Evolutionary conservation across 805 yeast species (phyloP).

Genomic region (Candida nitratophila): DNA sequence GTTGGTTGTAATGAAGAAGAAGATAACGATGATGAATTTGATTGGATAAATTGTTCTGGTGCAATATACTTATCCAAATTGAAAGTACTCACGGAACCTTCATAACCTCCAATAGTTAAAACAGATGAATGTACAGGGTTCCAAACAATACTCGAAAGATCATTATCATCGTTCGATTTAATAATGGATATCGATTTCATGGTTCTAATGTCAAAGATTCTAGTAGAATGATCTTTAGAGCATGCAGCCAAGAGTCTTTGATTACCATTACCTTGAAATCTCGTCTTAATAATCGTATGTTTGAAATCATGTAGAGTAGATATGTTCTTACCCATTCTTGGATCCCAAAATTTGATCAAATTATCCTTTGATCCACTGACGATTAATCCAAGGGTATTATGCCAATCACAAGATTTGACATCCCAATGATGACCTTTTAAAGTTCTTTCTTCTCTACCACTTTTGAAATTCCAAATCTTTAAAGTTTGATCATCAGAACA

Average conservation of each 20-base stretch:
- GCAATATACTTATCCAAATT: conserved; percentile 47
- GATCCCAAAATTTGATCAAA: conserved; percentile 92
- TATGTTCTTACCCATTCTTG: conserved; percentile 67
- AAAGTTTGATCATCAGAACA: conserved; percentile 88
- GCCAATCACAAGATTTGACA: conserved; percentile 97
- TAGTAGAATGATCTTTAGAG: conserved; percentile 80
- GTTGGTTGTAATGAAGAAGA: no score
- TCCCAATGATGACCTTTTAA: conserved; percentile 98
- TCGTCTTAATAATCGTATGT: conserved; percentile 82
- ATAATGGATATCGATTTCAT: conserved; percentile 72
- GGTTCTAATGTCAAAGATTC: conserved; percentile 81
- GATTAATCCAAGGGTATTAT: conserved; percentile 75
- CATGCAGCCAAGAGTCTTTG: conserved; percentile 71
- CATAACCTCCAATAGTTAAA: conserved; percentile 80
- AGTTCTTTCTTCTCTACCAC: conserved; percentile 73
- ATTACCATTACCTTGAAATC: conserved; percentile 63
- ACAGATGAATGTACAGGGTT: conserved; percentile 81
- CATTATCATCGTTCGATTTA: conserved; percentile 68
- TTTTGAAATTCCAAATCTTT: conserved; percentile 92
- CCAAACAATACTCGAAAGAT: conserved; percentile 84
- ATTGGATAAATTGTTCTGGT: conserved; percentile 17
- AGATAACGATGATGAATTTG: conserved; percentile 21
- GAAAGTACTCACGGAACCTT: conserved; percentile 81
- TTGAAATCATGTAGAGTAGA: conserved; percentile 87
- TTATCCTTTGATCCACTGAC: conserved; percentile 96